Base-by-base conservation (phyloP, 2,329 filamentous ascomycete species). In the Thelonectria rubi region DNA sequence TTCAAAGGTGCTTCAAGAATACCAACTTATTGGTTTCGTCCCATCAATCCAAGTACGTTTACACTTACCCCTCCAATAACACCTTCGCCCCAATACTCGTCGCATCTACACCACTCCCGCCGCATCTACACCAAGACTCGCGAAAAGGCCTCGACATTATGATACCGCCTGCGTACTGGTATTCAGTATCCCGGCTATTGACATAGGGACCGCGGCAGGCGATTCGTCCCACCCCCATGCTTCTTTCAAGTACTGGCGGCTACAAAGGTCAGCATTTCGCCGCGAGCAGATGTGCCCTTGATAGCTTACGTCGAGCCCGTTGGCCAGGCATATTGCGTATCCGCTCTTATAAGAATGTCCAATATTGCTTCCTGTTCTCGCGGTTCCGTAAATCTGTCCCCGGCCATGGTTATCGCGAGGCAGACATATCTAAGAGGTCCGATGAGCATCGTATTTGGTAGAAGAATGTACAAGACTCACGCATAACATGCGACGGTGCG, bases 291-390 rank as follows among this genome's bases (percentile, higher is more conserved):
- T 17, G 7, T 1, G 3, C 5, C 3, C 3, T 3, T 18, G 7
- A 24, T 26, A 3, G 42, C 70, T 65, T 65, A 74, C 72, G 67
- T 69, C 15, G 70, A 65, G 48, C 69, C 65, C 17, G 71, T 74
- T 1, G 72, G 71, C 71, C 72, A 74, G 1, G 67, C 72, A 7
- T 72, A 65, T 17, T 70, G 63, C 5, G 55, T 65, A 20, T 74
- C 72, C 10, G 75, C 76, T 21, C 71, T 74, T 11, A 69, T 60
- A 32, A 80, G 65, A 7, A 80, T 68, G 3, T 71, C 66, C 7
- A 78, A 68, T 8, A 80, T 61, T 9, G 75, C 76, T 47, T 78
- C 72, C 46, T 80, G 79, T 55, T 80, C 78, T 12, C 63, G 65
- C 6, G 68, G 64, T 7, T 75, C 71, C 2, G 69, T 72, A 52